phyloP scores from a whole-genome alignment of 140 eudicot genomes.

The Oenanthe javanica region DNA sequence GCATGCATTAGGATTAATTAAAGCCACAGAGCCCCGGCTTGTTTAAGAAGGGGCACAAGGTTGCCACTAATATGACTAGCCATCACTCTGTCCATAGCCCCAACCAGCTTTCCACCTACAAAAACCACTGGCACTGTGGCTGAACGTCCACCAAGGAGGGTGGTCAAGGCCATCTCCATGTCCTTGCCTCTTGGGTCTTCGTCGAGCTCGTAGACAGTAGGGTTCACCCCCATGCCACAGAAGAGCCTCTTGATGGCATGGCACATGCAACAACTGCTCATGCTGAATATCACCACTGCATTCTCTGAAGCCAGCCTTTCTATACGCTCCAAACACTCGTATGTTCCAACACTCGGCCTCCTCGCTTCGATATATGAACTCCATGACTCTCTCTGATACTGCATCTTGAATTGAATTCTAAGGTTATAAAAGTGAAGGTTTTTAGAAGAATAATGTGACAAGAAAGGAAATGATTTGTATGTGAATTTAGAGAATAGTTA shows the following conservation, averaged over 20 bases:
- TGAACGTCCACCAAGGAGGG: slow-evolving; percentile 25
- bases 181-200: slow-evolving; percentile 46
- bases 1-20: slow-evolving; percentile 15
- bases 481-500: background rate
- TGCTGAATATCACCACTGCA: slow-evolving; percentile 81
- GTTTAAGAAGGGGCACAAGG: slow-evolving; percentile 75
- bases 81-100: slow-evolving; percentile 77
- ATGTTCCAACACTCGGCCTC: background rate
- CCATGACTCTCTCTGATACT: slow-evolving; percentile 52
- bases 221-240: slow-evolving; percentile 80
- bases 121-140: slow-evolving; percentile 70
- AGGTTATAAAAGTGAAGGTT: background rate
- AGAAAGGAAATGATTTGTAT: background rate
- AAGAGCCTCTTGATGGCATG: slow-evolving; percentile 70
- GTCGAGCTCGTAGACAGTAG: slow-evolving; percentile 73
- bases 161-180: slow-evolving; percentile 47
- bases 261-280: slow-evolving; percentile 84
- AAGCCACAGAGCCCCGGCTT: slow-evolving; percentile 93
- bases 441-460: background rate
- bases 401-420: slow-evolving; percentile 17
- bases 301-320: slow-evolving; percentile 53
- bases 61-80: slow-evolving; percentile 79
- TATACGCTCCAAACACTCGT: slow-evolving; percentile 43
- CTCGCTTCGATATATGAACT: slow-evolving; percentile 29
- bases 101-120: slow-evolving; percentile 76